Evolutionary conservation across 257 asterid genomes (phyloP).

Genomic region (Ligustrum vulgare): DNA sequence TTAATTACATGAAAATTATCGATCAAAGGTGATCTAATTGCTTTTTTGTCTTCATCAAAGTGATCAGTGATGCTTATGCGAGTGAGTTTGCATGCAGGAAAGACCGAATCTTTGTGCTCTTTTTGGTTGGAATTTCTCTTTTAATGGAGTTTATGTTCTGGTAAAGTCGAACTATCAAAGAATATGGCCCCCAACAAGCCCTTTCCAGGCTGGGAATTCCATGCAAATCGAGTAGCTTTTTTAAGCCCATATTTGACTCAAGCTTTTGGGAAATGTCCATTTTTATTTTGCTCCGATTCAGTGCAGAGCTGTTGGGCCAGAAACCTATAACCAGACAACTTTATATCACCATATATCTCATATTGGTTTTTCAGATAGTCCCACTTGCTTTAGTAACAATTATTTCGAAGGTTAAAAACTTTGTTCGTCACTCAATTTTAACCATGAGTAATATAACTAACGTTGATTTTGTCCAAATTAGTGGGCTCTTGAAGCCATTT

Average conservation of each 20-base stretch:
- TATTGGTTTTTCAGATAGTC: neutral
- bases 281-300: neutral
- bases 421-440: neutral
- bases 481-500: neutral
- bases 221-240: neutral
- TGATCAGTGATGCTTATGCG: neutral
- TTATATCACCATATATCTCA: neutral
- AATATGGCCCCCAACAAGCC: neutral
- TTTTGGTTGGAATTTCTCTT: neutral
- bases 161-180: neutral
- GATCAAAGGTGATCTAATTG: neutral
- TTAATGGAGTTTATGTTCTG: neutral
- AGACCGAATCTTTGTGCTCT: neutral
- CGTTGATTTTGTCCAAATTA: no score
- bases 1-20: neutral
- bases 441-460: no score
- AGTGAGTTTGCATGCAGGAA: neutral
- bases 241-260: neutral
- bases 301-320: neutral
- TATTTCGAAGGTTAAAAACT: no score
- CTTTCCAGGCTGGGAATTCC: conserved; percentile 6
- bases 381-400: neutral
- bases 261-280: neutral
- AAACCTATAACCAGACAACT: neutral
- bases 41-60: neutral